These are phyloP conservation scores for Fusarium verrucosum DNA, from an alignment of 2,329 filamentous ascomycete genomes.

Conservation along the genomic window DNA sequence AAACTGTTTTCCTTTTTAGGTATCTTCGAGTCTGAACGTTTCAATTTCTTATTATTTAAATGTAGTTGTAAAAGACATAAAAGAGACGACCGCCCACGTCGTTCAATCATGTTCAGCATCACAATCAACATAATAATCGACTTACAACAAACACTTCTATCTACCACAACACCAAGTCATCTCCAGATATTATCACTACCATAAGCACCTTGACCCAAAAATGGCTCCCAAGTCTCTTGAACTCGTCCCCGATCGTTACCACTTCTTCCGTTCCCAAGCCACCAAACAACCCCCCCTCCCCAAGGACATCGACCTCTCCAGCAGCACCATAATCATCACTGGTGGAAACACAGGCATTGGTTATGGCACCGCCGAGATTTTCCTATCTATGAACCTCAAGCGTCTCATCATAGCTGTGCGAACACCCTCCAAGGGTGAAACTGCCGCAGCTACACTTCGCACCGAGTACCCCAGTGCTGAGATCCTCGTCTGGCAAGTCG, in stretches of 20 bases:
- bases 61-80: constrained; percentile 4
- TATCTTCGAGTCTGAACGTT: background rate
- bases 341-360: constrained; percentile 61
- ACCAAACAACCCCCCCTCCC: constrained; percentile 37
- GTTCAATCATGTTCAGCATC: background rate
- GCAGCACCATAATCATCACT: constrained; percentile 58
- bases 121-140: background rate
- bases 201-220: background rate
- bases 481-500: constrained; percentile 61
- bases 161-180: background rate
- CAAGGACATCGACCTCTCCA: constrained; percentile 42
- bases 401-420: constrained; percentile 60
- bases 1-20: constrained; percentile 34
- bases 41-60: background rate
- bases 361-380: constrained; percentile 53
- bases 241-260: constrained; percentile 15
- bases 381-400: constrained; percentile 52
- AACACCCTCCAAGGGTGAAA: constrained; percentile 53
- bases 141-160: no score
- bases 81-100: background rate
- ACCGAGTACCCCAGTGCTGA: constrained; percentile 42
- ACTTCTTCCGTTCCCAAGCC: constrained; percentile 45
- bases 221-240: constrained; percentile 43
- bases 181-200: background rate
- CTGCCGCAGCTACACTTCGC: constrained; percentile 43